phyloP scores from a whole-genome alignment of 129 eudicot genomes.

The Pulicaria dysenterica region DNA sequence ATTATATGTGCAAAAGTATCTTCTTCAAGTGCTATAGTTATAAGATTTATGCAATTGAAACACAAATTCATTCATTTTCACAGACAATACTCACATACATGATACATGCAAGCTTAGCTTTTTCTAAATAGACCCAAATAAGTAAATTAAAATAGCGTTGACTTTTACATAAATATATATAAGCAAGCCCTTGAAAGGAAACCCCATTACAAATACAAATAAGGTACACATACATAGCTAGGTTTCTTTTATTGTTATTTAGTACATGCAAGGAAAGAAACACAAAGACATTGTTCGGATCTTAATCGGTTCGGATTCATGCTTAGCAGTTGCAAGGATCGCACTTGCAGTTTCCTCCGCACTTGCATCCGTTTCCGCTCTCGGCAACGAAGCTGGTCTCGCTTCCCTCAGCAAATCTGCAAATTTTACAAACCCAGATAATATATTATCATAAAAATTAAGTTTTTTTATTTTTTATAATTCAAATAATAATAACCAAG shows the following conservation, averaged over 20 bases:
- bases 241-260: conserved; percentile 30
- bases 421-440: conserved; percentile 7
- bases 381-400: conserved; percentile 47
- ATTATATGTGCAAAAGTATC: too few relatives aligned
- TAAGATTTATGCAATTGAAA: not conserved
- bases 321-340: conserved; percentile 69
- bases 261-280: conserved; percentile 29
- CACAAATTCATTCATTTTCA: not conserved
- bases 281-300: conserved; percentile 30
- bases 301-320: not conserved
- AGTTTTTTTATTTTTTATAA: too few relatives aligned
- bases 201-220: conserved; percentile 32
- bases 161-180: conserved; percentile 24
- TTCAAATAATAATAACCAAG: too few relatives aligned
- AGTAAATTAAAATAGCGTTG: conserved; percentile 3
- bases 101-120: too few relatives aligned
- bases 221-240: not conserved
- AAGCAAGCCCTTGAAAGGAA: conserved; percentile 8
- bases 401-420: conserved; percentile 47
- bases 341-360: conserved; percentile 64
- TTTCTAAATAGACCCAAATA: conserved; percentile 33
- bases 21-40: too few relatives aligned
- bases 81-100: conserved; percentile 13
- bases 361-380: conserved; percentile 55
- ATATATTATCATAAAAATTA: too few relatives aligned